phyloP scores from a whole-genome alignment of 345 rosid genomes.

The Ceriops decandra region DNA sequence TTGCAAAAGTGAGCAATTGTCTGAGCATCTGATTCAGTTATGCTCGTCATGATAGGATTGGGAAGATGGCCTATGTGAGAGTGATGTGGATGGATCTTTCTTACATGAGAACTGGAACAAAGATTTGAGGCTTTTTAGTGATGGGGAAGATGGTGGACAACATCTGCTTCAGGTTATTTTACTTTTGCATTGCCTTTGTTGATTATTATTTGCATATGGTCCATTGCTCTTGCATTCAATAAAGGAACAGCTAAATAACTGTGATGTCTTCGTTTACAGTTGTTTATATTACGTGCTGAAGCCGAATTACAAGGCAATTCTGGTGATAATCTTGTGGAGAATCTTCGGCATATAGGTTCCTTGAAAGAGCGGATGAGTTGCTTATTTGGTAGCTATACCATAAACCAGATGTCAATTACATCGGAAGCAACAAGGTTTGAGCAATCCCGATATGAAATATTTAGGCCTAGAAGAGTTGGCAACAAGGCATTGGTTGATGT shows the following conservation, averaged over 20 bases:
- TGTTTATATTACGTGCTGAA: conserved; percentile 81
- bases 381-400: conserved; percentile 53
- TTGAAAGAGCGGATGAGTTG: conserved; percentile 49
- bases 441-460: conserved; percentile 54
- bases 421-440: conserved; percentile 39
- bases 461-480: conserved; percentile 71
- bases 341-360: conserved; percentile 48
- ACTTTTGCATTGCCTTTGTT: conserved; percentile 4
- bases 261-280: conserved; percentile 47
- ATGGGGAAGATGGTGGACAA: conserved; percentile 79
- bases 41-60: conserved; percentile 54
- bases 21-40: too few species aligned
- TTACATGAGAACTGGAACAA: conserved; percentile 90
- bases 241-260: neutral
- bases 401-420: conserved; percentile 46
- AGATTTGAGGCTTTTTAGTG: conserved; percentile 67
- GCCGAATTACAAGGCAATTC: conserved; percentile 70
- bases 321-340: conserved; percentile 36
- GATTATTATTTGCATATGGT: neutral
- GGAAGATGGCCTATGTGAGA: conserved; percentile 91
- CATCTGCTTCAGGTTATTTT: conserved; percentile 73
- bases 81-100: conserved; percentile 84
- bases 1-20: too few species aligned
- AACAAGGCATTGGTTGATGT: conserved; percentile 32
- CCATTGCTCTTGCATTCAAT: neutral